Evolutionary conservation across 1,139 yeast species (phyloP), one percentile per base, ranked within the genome.

Genomic region (Geotrichum citri-aurantii): DNA sequence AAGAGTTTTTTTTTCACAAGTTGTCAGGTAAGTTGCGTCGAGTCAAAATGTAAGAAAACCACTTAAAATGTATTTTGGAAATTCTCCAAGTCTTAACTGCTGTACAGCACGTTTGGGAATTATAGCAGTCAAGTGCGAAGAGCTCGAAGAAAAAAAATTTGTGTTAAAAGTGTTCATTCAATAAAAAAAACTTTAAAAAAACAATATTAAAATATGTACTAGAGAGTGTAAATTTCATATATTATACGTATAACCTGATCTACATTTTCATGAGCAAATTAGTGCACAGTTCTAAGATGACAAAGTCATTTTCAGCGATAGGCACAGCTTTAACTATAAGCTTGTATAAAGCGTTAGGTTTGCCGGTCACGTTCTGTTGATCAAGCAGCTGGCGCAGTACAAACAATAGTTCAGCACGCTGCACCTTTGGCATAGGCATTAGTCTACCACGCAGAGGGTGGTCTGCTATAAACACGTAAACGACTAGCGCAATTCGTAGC

Each of bases 401-500:
- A 46, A 62, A 63, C 5, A 65, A 63, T 17, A 85, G 65, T 65
- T 85, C 90, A 10, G 69, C 65, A 33, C 78, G 77, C 60, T 83
- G 83, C 14, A 83, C 70, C 40, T 76, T 73, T 0, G 86, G 79
- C 48, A 82, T 72, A 1, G 92, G 91, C 48, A 77, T 77, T 48
- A 77, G 77, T 23, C 68, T 70, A 29, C 82, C 80, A 8, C 83
- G 68, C 6, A 85, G 68, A 14, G 76, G 78, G 55, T 77, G 79
- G 62, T 83, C 85, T 2, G 82, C 77, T 8, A 83, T 71, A 61
- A 78, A 82, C 57, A 80, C 79, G 56, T 81, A 74, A 42, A 86
- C 68, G 0, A 80, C 77, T 59, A 83, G 73, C 0, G 83, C 79
- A 10, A 78, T 72, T 48, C 91, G 75, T 11, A 81, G 73, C 0